These are phyloP conservation scores for Asterophora parasitica DNA, from an alignment of 768 basidiomycete species.

Conservation along the genomic window DNA sequence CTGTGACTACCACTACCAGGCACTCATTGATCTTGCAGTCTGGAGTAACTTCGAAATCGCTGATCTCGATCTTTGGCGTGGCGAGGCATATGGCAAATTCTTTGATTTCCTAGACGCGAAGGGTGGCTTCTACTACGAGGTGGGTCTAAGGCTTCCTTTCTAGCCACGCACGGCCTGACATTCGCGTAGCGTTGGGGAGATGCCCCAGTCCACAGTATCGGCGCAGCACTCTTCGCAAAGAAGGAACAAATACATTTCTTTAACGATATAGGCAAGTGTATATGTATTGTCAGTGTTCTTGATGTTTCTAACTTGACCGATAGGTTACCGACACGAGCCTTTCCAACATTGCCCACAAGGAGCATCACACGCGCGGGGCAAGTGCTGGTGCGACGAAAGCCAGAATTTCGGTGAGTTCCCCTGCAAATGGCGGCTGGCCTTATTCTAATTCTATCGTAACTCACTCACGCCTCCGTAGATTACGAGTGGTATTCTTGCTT, in stretches of 20 bases:
- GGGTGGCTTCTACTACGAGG: conserved; percentile 92
- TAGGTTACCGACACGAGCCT: conserved; percentile 79
- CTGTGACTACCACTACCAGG: background rate
- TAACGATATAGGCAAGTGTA: conserved; percentile 66
- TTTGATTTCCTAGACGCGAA: conserved; percentile 76
- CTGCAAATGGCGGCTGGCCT: background rate
- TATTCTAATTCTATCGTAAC: background rate
- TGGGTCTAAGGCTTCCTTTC: conserved; percentile 14
- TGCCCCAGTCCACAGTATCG: conserved; percentile 87
- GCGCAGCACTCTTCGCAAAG: conserved; percentile 80
- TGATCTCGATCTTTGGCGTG: conserved; percentile 77
- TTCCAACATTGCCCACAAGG: conserved; percentile 91
- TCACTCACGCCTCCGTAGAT: conserved; percentile 35
- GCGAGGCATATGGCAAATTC: conserved; percentile 76
- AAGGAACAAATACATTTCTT: conserved; percentile 96
- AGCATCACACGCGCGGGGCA: conserved; percentile 68
- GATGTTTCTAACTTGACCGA: background rate
- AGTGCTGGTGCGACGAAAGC: conserved; percentile 77
- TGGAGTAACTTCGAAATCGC: conserved; percentile 96
- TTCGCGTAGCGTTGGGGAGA: conserved; percentile 80
- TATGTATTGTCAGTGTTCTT: background rate
- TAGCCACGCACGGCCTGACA: conserved; percentile 1
- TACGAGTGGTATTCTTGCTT: conserved; percentile 89
- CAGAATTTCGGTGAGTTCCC: conserved; percentile 65
- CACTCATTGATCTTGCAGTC: conserved; percentile 37